phyloP scores from a whole-genome alignment of 2,329 filamentous ascomycete species.

The Xylaria sp. region DNA sequence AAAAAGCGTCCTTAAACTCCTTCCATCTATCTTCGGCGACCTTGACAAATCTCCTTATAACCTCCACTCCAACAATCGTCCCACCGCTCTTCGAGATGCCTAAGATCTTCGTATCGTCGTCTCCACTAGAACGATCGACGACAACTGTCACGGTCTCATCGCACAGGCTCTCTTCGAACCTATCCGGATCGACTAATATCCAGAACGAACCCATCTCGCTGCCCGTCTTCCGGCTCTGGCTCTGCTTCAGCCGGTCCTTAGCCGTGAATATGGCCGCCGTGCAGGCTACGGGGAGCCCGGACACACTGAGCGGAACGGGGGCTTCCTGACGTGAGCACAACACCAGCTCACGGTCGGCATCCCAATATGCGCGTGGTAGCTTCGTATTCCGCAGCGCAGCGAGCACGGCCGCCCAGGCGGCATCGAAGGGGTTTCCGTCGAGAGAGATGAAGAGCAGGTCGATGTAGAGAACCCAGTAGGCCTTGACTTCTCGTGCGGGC shows the following conservation, averaged over 20 bases:
- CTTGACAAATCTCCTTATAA: conserved; percentile 68
- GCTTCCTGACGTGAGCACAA: conserved; percentile 72
- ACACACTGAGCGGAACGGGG: conserved; percentile 66
- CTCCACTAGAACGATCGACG: conserved; percentile 68
- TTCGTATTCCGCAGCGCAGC: conserved; percentile 82
- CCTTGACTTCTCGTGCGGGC: conserved; percentile 66
- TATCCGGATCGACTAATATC: conserved; percentile 89
- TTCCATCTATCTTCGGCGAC: conserved; percentile 73
- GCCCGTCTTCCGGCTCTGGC: conserved; percentile 52
- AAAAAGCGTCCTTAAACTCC: conserved; percentile 55
- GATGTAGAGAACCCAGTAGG: conserved; percentile 95
- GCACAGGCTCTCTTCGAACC: conserved; percentile 87
- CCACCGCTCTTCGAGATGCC: conserved; percentile 88
- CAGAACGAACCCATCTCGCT: conserved; percentile 63
- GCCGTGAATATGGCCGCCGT: conserved; percentile 83
- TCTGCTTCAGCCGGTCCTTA: conserved; percentile 60
- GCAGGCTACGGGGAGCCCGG: conserved; percentile 76
- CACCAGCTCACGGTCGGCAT: conserved; percentile 80
- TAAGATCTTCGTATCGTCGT: conserved; percentile 66
- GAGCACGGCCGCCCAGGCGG: conserved; percentile 84
- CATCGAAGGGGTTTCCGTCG: conserved; percentile 91
- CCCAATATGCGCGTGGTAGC: conserved; percentile 83
- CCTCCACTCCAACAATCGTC: conserved; percentile 70
- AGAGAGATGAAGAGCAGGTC: conserved; percentile 95
- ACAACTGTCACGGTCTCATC: conserved; percentile 85